Percentiles rank a stretch among this genome's conserved stretches.
Conservation (phyloP, 345 rosid genomes). For the Durio zibethinus region DNA sequence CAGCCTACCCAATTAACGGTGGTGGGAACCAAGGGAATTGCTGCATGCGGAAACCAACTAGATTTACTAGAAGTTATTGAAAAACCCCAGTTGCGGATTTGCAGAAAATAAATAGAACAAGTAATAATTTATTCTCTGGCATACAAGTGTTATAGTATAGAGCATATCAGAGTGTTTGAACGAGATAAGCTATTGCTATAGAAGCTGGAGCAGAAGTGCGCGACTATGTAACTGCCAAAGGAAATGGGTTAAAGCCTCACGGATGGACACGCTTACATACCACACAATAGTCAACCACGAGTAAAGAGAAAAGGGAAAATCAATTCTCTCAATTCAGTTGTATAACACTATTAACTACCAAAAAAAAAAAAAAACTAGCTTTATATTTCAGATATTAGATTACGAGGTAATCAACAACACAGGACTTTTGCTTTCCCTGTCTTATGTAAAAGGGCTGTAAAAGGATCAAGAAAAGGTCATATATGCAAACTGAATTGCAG, state of each 20-base stretch:
- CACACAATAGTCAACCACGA: not conserved
- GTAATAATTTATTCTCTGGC: not conserved
- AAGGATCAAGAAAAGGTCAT: too few species aligned
- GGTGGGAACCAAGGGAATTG: not conserved
- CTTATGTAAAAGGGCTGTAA: too few species aligned
- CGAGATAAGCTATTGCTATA: not conserved
- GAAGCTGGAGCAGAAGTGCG: not conserved
- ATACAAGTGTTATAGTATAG: not conserved
- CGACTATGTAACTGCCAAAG: not conserved
- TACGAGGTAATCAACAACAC: too few species aligned
- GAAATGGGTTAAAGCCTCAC: not conserved
- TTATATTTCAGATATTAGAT: too few species aligned
- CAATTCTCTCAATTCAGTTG: not conserved
- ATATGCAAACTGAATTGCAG: not conserved
- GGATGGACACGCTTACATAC: not conserved
- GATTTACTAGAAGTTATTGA: not conserved
- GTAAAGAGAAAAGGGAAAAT: too few species aligned
- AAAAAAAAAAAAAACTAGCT: too few species aligned
- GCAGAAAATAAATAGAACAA: not conserved
- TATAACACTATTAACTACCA: too few species aligned
- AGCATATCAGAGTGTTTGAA: not conserved
- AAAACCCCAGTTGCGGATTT: not conserved
- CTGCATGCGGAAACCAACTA: not conserved
- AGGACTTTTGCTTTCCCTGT: too few species aligned
- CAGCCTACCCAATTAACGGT: not conserved